A percentile compares a stretch with the other conserved stretches of the same genome.
These are phyloP conservation scores for Ceratobasidium sp. DNA, from an alignment of 1,284 basidiomycete genomes.

Conservation along the genomic window DNA sequence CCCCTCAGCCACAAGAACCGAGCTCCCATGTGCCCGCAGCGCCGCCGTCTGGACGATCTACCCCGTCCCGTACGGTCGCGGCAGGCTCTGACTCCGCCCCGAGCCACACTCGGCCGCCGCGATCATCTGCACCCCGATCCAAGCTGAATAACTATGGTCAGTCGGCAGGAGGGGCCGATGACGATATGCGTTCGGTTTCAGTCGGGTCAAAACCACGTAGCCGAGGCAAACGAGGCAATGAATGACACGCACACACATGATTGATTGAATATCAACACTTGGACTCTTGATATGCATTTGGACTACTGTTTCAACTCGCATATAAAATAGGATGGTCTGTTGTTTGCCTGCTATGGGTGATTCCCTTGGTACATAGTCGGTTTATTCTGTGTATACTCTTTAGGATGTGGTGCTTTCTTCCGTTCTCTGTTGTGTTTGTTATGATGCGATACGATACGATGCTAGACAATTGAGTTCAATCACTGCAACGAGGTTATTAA, in stretches of 20 bases:
- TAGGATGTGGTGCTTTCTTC: not conserved
- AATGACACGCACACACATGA: constrained; percentile 4
- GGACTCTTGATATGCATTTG: not conserved
- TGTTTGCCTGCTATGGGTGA: not conserved
- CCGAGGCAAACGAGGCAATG: constrained; percentile 1
- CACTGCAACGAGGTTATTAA: not conserved
- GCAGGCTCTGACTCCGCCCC: constrained; percentile 1
- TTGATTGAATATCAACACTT: constrained; percentile 4
- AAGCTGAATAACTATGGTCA: constrained; percentile 25
- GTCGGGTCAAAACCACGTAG: constrained; percentile 3
- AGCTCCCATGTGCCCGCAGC: not conserved
- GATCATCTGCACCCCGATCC: constrained; percentile 21
- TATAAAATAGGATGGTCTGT: constrained; percentile 3
- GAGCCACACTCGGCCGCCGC: not conserved
- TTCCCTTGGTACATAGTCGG: not conserved
- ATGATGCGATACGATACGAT: constrained; percentile 5
- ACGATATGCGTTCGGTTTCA: constrained; percentile 23
- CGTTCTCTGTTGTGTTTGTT: not conserved
- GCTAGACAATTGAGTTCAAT: not conserved
- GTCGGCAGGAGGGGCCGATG: not conserved
- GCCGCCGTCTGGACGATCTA: constrained; percentile 12
- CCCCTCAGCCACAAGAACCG: constrained; percentile 36
- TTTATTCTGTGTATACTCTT: constrained; percentile 11
- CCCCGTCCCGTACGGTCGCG: constrained; percentile 6
- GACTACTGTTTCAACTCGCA: constrained; percentile 22